phyloP scores from a whole-genome alignment of 202 grass and related monocot species.

The Eragrostis tef region DNA sequence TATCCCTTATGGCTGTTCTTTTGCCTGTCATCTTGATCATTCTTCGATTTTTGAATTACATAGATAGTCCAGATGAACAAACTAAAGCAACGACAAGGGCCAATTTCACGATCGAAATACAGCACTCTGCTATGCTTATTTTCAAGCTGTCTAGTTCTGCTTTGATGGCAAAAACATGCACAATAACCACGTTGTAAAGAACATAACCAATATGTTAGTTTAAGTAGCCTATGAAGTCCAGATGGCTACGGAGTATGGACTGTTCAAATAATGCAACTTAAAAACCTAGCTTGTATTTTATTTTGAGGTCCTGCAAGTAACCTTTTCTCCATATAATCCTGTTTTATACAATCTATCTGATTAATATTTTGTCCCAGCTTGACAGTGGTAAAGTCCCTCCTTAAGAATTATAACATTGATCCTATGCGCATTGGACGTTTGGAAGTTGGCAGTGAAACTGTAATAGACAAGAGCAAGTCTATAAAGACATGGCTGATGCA shows the following conservation, averaged over 20 bases:
- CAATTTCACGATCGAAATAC: neutral
- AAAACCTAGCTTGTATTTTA: neutral
- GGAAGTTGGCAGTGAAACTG: conserved; percentile 96
- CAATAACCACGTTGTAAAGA: no score
- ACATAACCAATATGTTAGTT: neutral
- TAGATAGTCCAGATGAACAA: neutral
- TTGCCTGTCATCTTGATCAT: neutral
- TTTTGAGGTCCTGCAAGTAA: neutral
- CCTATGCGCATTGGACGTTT: conserved; percentile 79
- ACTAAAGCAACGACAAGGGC: neutral
- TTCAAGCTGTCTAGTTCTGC: neutral
- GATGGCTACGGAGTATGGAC: neutral
- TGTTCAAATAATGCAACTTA: neutral
- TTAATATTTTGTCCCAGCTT: conserved; percentile 56
- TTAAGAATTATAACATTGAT: conserved; percentile 82
- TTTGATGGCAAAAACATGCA: neutral
- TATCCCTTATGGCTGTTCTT: neutral
- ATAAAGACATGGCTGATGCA: conserved; percentile 99
- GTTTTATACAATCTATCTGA: neutral
- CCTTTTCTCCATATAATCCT: neutral
- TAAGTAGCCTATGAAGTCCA: neutral
- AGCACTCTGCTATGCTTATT: neutral
- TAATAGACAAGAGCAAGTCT: conserved; percentile 99
- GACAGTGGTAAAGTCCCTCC: conserved; percentile 81
- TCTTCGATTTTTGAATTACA: neutral